These are phyloP conservation scores for Pelargonium nanum DNA, from an alignment of 345 rosid genomes.

Conservation along the genomic window DNA sequence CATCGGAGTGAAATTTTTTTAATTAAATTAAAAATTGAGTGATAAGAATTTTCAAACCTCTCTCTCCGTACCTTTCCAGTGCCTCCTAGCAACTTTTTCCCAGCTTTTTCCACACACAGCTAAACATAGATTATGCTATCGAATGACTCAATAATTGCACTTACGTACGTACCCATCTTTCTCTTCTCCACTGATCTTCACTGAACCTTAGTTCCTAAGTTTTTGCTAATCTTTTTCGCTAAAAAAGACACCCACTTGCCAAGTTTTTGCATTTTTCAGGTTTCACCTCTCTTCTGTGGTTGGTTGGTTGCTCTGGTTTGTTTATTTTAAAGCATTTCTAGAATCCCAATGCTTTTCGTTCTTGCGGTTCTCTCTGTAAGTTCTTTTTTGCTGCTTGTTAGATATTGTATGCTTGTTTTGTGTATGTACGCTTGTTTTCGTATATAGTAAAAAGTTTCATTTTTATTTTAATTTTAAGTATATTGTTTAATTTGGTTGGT, in stretches of 20 bases:
- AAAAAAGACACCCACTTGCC: background rate
- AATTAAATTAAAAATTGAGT: too few species aligned
- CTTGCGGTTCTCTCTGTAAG: conserved; percentile 1
- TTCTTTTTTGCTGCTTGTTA: conserved; percentile 5
- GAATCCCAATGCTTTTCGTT: background rate
- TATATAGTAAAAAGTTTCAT: background rate
- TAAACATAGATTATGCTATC: background rate
- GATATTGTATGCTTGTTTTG: too few species aligned
- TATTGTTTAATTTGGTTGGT: background rate
- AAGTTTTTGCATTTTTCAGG: background rate
- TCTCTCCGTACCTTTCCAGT: background rate
- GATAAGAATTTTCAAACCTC: background rate
- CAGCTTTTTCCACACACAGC: conserved; percentile 5
- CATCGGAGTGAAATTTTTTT: background rate
- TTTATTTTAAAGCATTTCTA: background rate
- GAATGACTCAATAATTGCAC: background rate
- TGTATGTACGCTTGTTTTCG: background rate
- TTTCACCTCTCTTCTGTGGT: background rate
- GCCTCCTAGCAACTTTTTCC: background rate
- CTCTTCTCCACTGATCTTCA: conserved; percentile 9
- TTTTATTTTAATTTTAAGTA: background rate
- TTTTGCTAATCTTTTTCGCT: conserved; percentile 11
- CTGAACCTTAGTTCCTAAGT: conserved; percentile 53
- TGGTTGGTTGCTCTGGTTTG: background rate
- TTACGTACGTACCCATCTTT: conserved; percentile 1